Evolutionary conservation across 2,329 filamentous ascomycete genomes (phyloP).

Genomic region (Aspergillus candidus): DNA sequence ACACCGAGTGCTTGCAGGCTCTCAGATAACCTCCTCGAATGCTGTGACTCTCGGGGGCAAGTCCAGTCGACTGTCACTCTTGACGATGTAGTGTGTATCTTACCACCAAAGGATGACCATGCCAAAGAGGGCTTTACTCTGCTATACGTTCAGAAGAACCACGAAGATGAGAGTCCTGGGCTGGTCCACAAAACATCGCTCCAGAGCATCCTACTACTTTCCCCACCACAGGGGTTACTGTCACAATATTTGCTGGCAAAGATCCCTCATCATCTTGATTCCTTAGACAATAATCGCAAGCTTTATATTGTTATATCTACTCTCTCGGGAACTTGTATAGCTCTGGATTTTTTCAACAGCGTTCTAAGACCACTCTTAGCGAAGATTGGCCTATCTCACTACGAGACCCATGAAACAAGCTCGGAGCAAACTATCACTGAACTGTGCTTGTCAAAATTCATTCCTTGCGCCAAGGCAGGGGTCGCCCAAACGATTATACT

Average conservation of each 20-base stretch:
- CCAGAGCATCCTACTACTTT: slow-evolving; percentile 11
- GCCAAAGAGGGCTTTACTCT: slow-evolving; percentile 12
- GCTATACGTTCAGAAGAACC: slow-evolving; percentile 17
- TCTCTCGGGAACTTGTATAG: slow-evolving; percentile 56
- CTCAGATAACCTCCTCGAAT: slow-evolving; percentile 14
- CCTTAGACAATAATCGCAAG: slow-evolving; percentile 4
- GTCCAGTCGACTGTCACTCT: slow-evolving; percentile 12
- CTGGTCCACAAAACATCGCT: slow-evolving; percentile 8
- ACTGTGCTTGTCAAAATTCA: slow-evolving; percentile 50
- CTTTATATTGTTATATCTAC: slow-evolving; percentile 63
- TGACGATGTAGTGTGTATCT: slow-evolving; percentile 21
- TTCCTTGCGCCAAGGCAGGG: slow-evolving; percentile 45
- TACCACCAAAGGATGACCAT: slow-evolving; percentile 7
- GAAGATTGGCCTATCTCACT: slow-evolving; percentile 42
- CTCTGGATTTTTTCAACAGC: slow-evolving; percentile 50
- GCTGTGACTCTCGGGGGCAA: slow-evolving; percentile 8
- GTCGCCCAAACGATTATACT: slow-evolving; percentile 61
- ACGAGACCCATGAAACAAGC: slow-evolving; percentile 57
- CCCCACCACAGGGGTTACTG: slow-evolving; percentile 13
- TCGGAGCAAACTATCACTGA: slow-evolving; percentile 59
- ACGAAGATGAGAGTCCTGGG: not conserved
- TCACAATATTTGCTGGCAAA: slow-evolving; percentile 12
- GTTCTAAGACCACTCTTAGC: slow-evolving; percentile 53
- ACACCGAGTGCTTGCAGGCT: slow-evolving; percentile 3
- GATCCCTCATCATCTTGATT: slow-evolving; percentile 18